Percentiles rank a stretch among this genome's conserved stretches.
Conservation (phyloP, 2,329 filamentous ascomycete species). For the Xylaria sp. region DNA sequence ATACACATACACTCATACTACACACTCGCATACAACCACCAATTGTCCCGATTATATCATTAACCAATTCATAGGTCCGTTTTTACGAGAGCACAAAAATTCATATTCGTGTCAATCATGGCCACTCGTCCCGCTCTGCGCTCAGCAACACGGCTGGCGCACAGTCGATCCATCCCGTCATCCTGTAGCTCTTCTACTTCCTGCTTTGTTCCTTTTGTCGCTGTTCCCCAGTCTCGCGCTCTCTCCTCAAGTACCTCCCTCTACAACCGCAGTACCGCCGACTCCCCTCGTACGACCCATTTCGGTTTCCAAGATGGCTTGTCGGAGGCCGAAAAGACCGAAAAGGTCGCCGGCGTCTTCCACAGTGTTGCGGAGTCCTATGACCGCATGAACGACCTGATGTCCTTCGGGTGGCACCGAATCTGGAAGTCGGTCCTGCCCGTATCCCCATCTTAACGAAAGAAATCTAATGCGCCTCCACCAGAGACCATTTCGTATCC, state of each 20-base stretch:
- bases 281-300: conserved; percentile 57
- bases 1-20: neutral
- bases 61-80: neutral
- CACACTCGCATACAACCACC: neutral
- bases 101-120: conserved; percentile 22
- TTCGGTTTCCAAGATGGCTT: conserved; percentile 82
- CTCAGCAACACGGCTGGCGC: conserved; percentile 23
- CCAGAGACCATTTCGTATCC: conserved; percentile 82
- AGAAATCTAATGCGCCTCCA: conserved; percentile 8
- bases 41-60: neutral
- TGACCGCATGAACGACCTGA: conserved; percentile 98
- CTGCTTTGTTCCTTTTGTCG: neutral
- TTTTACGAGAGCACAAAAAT: too few species aligned
- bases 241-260: conserved; percentile 25
- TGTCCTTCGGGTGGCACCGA: conserved; percentile 95
- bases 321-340: conserved; percentile 68
- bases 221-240: conserved; percentile 10
- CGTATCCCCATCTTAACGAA: neutral
- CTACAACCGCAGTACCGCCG: conserved; percentile 19
- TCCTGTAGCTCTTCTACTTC: conserved; percentile 3
- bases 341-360: conserved; percentile 78
- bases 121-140: conserved; percentile 26
- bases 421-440: conserved; percentile 67
- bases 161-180: conserved; percentile 8
- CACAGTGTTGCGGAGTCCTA: conserved; percentile 91